These are phyloP conservation scores for Plenodomus tracheiphilus DNA, from an alignment of 2,329 filamentous ascomycete genomes.

Conservation along the genomic window DNA sequence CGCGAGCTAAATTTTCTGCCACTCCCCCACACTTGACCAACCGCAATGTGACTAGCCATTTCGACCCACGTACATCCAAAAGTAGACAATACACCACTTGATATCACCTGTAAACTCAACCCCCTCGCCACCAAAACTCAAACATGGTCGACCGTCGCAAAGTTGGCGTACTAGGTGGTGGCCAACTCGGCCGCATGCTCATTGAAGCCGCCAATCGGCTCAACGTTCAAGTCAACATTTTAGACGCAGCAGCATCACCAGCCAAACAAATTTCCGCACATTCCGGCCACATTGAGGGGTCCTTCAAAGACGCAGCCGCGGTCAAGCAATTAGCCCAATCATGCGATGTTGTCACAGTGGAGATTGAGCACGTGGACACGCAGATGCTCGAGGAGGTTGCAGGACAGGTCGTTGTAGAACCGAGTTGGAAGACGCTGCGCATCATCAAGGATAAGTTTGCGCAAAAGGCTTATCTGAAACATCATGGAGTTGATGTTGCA, in stretches of 20 bases:
- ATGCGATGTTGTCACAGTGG: conserved; percentile 84
- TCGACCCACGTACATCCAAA: conserved; percentile 20
- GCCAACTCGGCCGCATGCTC: conserved; percentile 85
- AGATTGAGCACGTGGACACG: conserved; percentile 96
- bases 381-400: conserved; percentile 82
- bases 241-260: conserved; percentile 76
- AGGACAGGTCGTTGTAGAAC: conserved; percentile 67
- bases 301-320: conserved; percentile 80
- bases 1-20: conserved; percentile 27
- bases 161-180: conserved; percentile 47
- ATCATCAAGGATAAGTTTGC: conserved; percentile 92
- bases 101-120: conserved; percentile 8
- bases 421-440: conserved; percentile 82
- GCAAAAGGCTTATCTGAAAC: conserved; percentile 79
- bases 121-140: too few species aligned
- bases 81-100: conserved; percentile 20
- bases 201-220: conserved; percentile 81
- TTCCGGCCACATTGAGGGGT: conserved; percentile 75
- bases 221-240: conserved; percentile 75
- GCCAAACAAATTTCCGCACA: conserved; percentile 85
- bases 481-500: conserved; percentile 71
- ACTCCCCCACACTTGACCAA: conserved; percentile 27
- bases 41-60: conserved; percentile 13
- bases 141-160: conserved; percentile 38
- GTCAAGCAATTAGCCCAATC: conserved; percentile 76